These are phyloP conservation scores for Barbatosphaeria neglecta DNA, from an alignment of 495 filamentous ascomycete genomes.

Conservation along the genomic window DNA sequence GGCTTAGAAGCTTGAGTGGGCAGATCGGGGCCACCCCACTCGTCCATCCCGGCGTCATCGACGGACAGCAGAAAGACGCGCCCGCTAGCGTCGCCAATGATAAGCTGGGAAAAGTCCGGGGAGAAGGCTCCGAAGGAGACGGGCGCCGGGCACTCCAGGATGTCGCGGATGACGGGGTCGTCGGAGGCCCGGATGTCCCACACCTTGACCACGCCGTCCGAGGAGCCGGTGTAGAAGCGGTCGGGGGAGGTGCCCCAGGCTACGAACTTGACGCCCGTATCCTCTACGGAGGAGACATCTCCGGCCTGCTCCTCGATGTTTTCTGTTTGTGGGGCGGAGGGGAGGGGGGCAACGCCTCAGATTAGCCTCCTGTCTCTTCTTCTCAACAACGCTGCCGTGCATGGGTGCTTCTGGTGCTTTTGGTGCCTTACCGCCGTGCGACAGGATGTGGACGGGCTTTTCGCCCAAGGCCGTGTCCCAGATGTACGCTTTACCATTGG, in stretches of 20 bases:
- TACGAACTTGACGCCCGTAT: constrained; percentile 72
- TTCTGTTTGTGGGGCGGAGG: not conserved
- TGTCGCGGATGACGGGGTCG: constrained; percentile 51
- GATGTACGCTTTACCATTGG: constrained; percentile 69
- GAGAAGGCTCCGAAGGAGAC: constrained; percentile 62
- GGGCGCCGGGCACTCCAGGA: constrained; percentile 35
- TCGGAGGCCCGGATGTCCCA: constrained; percentile 59
- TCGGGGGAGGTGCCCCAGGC: constrained; percentile 63
- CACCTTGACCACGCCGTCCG: constrained; percentile 74
- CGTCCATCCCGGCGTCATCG: constrained; percentile 22
- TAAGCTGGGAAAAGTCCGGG: constrained; percentile 54
- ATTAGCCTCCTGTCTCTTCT: too few species aligned
- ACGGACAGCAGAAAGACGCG: constrained; percentile 55
- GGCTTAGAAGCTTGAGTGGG: too few species aligned
- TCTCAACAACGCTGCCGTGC: too few species aligned
- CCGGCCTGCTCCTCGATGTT: constrained; percentile 50
- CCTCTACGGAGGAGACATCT: constrained; percentile 43
- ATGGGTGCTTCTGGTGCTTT: too few species aligned
- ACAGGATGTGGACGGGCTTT: constrained; percentile 50
- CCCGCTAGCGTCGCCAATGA: constrained; percentile 68
- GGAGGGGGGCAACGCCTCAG: too few species aligned
- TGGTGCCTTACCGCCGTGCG: constrained; percentile 47
- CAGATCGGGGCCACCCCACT: not conserved
- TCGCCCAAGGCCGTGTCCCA: constrained; percentile 61
- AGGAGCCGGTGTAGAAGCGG: constrained; percentile 78